Conservation (phyloP, 345 rosid species). For the Eucalyptus pauciflora region DNA sequence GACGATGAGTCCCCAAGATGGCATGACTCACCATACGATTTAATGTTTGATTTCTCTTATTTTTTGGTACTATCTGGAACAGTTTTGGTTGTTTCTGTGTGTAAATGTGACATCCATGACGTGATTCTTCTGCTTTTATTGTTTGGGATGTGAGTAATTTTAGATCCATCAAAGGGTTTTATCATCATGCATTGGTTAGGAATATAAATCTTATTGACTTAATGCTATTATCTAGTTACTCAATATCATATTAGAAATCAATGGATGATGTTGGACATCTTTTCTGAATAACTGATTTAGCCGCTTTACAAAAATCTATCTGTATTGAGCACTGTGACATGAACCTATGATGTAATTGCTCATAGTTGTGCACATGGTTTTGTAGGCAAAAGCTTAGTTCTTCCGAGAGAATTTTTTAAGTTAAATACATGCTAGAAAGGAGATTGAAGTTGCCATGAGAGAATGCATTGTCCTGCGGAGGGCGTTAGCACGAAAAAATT, state of each 20-base stretch:
- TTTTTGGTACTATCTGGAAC: not conserved
- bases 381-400: not conserved
- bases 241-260: not conserved
- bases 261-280: not conserved
- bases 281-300: not conserved
- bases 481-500: not conserved
- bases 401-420: not conserved
- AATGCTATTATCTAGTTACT: not conserved
- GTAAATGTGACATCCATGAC: not conserved
- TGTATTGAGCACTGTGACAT: not conserved
- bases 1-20: not conserved
- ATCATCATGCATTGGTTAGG: not conserved
- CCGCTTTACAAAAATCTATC: not conserved
- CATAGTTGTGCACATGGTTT: not conserved
- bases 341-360: not conserved
- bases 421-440: not conserved
- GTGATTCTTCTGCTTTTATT: not conserved
- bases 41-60: not conserved
- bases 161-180: not conserved
- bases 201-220: not conserved
- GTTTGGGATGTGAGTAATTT: not conserved
- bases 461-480: not conserved
- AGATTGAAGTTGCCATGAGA: not conserved
- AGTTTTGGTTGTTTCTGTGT: not conserved
- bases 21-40: not conserved